Evolutionary conservation across 768 basidiomycete genomes (phyloP).

Genomic region (Lentinula boryana): DNA sequence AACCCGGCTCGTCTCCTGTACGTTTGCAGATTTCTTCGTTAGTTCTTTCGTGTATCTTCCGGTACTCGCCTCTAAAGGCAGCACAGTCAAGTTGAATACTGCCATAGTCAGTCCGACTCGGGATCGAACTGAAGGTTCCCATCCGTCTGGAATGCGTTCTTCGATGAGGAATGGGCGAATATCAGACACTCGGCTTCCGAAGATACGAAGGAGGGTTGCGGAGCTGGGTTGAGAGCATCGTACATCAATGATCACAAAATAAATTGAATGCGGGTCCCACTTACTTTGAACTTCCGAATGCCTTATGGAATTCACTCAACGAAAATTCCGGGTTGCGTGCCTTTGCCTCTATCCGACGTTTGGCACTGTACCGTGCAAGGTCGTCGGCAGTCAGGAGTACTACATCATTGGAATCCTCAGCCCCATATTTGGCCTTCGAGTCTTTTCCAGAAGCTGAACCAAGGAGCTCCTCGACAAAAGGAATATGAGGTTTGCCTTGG

Average conservation of each 20-base stretch:
- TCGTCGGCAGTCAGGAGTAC: conserved; percentile 50
- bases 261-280: conserved; percentile 10
- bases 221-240: conserved; percentile 30
- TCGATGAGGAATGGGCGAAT: conserved; percentile 53
- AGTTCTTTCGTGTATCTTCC: not conserved
- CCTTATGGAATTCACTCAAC: conserved; percentile 42
- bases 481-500: conserved; percentile 46
- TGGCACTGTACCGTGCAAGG: conserved; percentile 48
- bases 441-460: conserved; percentile 49
- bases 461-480: conserved; percentile 51
- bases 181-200: conserved; percentile 58
- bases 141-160: conserved; percentile 65
- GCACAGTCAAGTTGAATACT: conserved; percentile 44
- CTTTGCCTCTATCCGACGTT: conserved; percentile 55
- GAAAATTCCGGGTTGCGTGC: conserved; percentile 52
- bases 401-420: conserved; percentile 33
- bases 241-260: not conserved
- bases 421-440: not conserved
- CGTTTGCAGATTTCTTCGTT: not conserved
- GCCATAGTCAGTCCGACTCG: conserved; percentile 55
- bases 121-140: conserved; percentile 57
- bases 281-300: conserved; percentile 66
- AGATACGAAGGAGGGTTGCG: conserved; percentile 56
- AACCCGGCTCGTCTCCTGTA: not conserved
- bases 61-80: conserved; percentile 32